Percentiles rank a stretch among this genome's conserved stretches.
Conservation (phyloP, 345 rosid species). For the Moricandia moricandioides region DNA sequence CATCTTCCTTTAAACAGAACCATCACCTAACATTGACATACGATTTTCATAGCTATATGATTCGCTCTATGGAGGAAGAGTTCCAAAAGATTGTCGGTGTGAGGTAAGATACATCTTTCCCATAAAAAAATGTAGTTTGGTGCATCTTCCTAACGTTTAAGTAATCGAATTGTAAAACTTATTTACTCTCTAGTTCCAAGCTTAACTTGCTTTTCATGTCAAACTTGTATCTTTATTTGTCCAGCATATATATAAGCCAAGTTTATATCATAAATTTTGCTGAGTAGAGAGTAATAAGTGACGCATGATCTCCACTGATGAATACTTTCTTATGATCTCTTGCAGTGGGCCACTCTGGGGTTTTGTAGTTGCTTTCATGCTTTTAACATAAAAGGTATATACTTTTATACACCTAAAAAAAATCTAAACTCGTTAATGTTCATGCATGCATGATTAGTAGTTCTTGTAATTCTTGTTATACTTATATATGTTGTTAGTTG, state of each 20-base stretch:
- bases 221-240: background rate
- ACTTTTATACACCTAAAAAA: background rate
- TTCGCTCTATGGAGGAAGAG: constrained; percentile 99
- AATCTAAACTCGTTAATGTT: background rate
- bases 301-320: too few relatives aligned
- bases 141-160: background rate
- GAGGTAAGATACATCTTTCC: constrained; percentile 48
- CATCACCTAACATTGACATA: constrained; percentile 66
- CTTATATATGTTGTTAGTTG: background rate
- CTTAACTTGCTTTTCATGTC: background rate
- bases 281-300: too few relatives aligned
- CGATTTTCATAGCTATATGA: constrained; percentile 94
- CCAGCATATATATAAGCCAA: background rate
- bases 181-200: background rate
- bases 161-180: background rate
- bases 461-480: background rate
- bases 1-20: constrained; percentile 51
- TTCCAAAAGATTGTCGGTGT: constrained; percentile 92
- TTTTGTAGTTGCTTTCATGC: constrained; percentile 91
- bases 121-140: background rate
- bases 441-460: background rate
- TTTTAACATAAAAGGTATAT: constrained; percentile 89
- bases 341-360: constrained; percentile 93
- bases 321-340: background rate
- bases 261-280: too few relatives aligned